phyloP scores from a whole-genome alignment of 495 filamentous ascomycete species.

The Lineolata rhizophorae region DNA sequence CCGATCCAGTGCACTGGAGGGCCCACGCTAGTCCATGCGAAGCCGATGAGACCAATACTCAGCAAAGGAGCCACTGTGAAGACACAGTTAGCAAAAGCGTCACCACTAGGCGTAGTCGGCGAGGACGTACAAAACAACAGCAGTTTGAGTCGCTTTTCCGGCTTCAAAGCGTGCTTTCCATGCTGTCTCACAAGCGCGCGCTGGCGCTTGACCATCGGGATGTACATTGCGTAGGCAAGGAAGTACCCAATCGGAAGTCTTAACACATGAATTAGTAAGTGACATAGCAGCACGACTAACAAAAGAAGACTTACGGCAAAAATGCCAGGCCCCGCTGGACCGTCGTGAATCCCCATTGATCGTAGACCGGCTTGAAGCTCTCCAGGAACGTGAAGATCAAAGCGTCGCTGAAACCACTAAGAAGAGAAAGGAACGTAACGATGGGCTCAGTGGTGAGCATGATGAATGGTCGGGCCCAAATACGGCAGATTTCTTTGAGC shows the following conservation, averaged over 20 bases:
- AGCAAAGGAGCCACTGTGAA: slow-evolving; percentile 33
- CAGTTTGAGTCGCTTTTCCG: slow-evolving; percentile 39
- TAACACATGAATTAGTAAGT: no score
- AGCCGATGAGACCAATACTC: slow-evolving; percentile 37
- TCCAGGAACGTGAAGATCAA: slow-evolving; percentile 40
- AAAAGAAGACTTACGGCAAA: no score
- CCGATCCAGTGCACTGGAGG: slow-evolving; percentile 41
- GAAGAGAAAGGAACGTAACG: slow-evolving; percentile 2
- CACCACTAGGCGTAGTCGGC: no score
- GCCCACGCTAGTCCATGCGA: slow-evolving; percentile 38
- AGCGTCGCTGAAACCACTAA: slow-evolving; percentile 4
- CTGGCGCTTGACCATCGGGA: slow-evolving; percentile 32
- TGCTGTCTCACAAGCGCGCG: no score
- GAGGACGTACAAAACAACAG: no score
- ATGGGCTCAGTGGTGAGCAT: slow-evolving; percentile 5
- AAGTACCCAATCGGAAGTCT: slow-evolving; percentile 40
- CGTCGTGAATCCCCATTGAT: slow-evolving; percentile 32
- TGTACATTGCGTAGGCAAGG: slow-evolving; percentile 30
- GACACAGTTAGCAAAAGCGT: no score
- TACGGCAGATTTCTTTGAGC: slow-evolving; percentile 26
- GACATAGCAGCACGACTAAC: no score
- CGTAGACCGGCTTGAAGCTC: slow-evolving; percentile 34
- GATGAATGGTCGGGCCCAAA: not conserved
- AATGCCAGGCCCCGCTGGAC: slow-evolving; percentile 31
- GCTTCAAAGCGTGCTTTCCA: no score